phyloP scores from a whole-genome alignment of 169 alveolate genomes.

The Cryptosporidium felis region DNA sequence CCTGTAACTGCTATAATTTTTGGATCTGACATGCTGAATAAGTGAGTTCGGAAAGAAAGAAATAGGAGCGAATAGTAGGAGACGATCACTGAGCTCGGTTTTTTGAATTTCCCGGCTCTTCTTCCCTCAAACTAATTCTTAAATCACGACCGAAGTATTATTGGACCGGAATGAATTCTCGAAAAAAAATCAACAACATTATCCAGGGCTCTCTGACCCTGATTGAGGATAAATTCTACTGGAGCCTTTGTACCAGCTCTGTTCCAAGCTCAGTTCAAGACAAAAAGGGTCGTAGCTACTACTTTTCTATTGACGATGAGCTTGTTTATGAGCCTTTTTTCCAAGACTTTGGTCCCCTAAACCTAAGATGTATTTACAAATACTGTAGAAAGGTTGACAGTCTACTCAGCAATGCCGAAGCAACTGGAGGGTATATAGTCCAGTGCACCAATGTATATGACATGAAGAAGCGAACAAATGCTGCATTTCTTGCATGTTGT shows the following conservation, averaged over 20 bases:
- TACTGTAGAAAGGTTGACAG: constrained; percentile 82
- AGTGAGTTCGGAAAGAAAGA: not conserved
- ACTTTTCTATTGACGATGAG: constrained; percentile 84
- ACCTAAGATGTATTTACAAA: constrained; percentile 85
- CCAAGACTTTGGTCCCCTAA: constrained; percentile 94
- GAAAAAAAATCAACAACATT: constrained; percentile 28
- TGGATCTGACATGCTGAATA: constrained; percentile 13
- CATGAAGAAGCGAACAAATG: constrained; percentile 87
- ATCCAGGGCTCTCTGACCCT: constrained; percentile 43
- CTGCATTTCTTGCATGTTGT: constrained; percentile 91
- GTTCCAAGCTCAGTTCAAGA: not conserved
- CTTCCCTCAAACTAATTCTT: no score
- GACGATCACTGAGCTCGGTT: no score
- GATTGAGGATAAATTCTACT: constrained; percentile 52
- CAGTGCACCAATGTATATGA: constrained; percentile 73
- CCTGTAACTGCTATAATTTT: constrained; percentile 3
- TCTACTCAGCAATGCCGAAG: constrained; percentile 73
- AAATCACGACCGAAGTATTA: not conserved
- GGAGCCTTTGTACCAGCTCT: constrained; percentile 37
- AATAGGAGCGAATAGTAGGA: not conserved
- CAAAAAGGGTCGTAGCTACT: constrained; percentile 58
- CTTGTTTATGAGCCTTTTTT: constrained; percentile 91
- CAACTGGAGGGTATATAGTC: constrained; percentile 61
- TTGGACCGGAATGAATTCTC: constrained; percentile 8
- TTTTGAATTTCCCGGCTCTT: no score